phyloP scores from a whole-genome alignment of 2,329 filamentous ascomycete species.

The Colletotrichum abscissum region DNA sequence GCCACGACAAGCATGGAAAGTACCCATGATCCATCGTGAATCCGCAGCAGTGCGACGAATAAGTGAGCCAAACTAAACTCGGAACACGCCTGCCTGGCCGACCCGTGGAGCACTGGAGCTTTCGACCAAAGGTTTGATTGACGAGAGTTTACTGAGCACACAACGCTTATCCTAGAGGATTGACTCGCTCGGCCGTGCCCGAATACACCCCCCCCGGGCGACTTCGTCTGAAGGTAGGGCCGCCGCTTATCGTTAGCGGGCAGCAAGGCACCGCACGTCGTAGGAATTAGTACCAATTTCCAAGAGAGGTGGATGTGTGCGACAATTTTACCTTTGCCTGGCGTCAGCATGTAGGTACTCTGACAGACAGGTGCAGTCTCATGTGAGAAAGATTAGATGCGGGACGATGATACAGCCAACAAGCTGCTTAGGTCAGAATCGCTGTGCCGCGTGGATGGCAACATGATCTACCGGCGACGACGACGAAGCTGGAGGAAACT shows the following conservation, averaged over 20 bases:
- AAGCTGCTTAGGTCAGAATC: background rate
- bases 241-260: background rate
- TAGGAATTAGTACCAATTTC: background rate
- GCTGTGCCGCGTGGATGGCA: background rate
- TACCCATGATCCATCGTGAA: background rate
- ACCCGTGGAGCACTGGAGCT: background rate
- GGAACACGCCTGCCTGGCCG: background rate
- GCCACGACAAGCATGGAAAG: background rate
- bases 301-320: background rate
- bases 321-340: background rate
- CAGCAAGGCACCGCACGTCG: background rate
- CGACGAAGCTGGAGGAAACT: background rate
- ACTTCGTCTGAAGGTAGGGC: background rate
- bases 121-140: background rate
- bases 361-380: background rate
- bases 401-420: background rate
- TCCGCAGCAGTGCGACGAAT: background rate
- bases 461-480: background rate
- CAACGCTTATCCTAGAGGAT: background rate
- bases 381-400: slow-evolving; percentile 15
- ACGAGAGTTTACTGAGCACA: background rate
- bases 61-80: background rate
- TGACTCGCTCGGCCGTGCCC: background rate
- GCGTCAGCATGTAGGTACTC: background rate
- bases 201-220: background rate